Evolutionary conservation across 106 monocot genomes (phyloP).

Genomic region (Dactylorhiza incarnata): DNA sequence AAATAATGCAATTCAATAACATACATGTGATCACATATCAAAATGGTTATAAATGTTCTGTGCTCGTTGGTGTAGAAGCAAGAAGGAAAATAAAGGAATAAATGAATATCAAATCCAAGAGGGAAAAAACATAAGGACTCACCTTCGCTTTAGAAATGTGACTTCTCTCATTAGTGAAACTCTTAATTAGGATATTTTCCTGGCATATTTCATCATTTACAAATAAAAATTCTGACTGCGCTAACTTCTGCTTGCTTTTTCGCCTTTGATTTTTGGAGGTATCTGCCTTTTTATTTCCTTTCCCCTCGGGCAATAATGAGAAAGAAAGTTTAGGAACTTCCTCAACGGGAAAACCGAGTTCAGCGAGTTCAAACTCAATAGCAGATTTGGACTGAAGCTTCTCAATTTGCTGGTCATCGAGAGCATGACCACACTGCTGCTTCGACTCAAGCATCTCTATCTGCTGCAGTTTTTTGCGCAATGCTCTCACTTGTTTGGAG

Average conservation of each 20-base stretch:
- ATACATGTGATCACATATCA: background rate
- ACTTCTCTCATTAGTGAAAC: slow-evolving; percentile 21
- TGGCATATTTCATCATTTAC: slow-evolving; percentile 13
- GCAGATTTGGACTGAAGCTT: slow-evolving; percentile 60
- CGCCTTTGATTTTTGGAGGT: slow-evolving; percentile 50
- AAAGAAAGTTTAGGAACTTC: slow-evolving; percentile 6
- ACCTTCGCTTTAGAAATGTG: slow-evolving; percentile 48
- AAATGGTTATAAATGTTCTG: background rate
- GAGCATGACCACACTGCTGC: slow-evolving; percentile 46
- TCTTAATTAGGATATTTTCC: slow-evolving; percentile 16
- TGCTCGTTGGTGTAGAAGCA: background rate
- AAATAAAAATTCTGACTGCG: slow-evolving; percentile 19
- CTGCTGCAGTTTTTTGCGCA: slow-evolving; percentile 91
- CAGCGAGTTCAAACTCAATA: slow-evolving; percentile 55
- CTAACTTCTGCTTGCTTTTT: slow-evolving; percentile 51
- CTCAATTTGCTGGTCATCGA: slow-evolving; percentile 86
- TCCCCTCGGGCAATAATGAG: slow-evolving; percentile 27
- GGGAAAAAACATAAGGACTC: background rate
- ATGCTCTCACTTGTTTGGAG: slow-evolving; percentile 78
- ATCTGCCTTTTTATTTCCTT: slow-evolving; percentile 42
- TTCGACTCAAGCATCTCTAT: slow-evolving; percentile 92
- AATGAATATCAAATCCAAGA: background rate
- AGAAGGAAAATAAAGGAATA: background rate
- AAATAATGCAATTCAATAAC: background rate
- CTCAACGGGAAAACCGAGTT: slow-evolving; percentile 68